Percentiles rank a stretch among this genome's conserved stretches.
These are phyloP conservation scores for Xylaria sp. DNA, from an alignment of 2,329 filamentous ascomycete species.

Conservation along the genomic window DNA sequence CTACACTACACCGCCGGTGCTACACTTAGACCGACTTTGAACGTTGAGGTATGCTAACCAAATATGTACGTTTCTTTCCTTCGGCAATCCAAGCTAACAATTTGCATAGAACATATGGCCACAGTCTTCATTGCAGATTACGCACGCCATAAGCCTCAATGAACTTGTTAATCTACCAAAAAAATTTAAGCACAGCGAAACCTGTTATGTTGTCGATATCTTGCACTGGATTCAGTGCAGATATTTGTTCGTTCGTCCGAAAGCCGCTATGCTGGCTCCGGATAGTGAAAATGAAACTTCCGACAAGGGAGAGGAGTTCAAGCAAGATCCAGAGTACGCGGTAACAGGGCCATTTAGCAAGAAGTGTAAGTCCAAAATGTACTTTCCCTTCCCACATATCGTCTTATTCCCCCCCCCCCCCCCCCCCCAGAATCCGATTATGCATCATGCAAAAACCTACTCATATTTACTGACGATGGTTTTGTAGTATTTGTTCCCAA, in stretches of 20 bases:
- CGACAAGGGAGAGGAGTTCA: conserved; percentile 32
- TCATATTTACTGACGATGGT: not conserved
- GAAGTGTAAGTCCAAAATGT: not conserved
- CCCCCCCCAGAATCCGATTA: no score
- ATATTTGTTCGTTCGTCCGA: conserved; percentile 72
- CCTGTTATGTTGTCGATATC: conserved; percentile 77
- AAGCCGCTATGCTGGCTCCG: not conserved
- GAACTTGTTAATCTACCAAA: conserved; percentile 82
- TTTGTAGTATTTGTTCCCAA: conserved; percentile 44
- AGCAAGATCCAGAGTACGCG: conserved; percentile 39
- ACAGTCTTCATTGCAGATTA: conserved; percentile 70
- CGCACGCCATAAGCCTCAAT: conserved; percentile 75
- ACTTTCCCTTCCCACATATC: no score
- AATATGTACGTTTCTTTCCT: not conserved
- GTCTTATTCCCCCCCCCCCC: not conserved
- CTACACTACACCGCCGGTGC: conserved; percentile 56
- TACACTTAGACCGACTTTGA: no score
- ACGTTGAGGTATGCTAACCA: not conserved
- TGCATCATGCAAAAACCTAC: not conserved
- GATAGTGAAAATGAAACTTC: not conserved
- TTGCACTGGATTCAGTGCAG: conserved; percentile 90
- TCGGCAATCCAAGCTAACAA: not conserved
- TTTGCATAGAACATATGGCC: conserved; percentile 63
- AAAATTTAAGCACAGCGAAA: conserved; percentile 64
- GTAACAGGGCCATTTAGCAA: conserved; percentile 30